A percentile compares a stretch with the other conserved stretches of the same genome.
Conservation (phyloP, 2,329 filamentous ascomycete species). For the Endoconidiophora polonica region DNA sequence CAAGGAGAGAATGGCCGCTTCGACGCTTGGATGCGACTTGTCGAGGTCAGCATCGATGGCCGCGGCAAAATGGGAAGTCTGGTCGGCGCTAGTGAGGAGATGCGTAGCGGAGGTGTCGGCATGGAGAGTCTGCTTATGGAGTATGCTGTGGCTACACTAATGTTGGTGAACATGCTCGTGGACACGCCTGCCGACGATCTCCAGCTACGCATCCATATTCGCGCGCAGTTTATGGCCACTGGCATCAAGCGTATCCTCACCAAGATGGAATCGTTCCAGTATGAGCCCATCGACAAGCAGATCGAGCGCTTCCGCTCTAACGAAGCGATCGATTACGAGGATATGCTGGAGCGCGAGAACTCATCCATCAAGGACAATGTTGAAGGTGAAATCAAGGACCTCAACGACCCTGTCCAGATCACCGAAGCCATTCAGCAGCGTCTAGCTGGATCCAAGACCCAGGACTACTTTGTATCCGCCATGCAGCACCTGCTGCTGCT, state of each 20-base stretch:
- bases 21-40: constrained; percentile 95
- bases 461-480: constrained; percentile 91
- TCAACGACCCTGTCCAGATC: constrained; percentile 85
- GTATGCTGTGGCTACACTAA: constrained; percentile 87
- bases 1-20: constrained; percentile 89
- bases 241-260: constrained; percentile 84
- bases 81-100: constrained; percentile 90
- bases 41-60: constrained; percentile 91
- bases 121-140: constrained; percentile 99
- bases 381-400: constrained; percentile 74
- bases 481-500: constrained; percentile 91
- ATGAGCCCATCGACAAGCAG: constrained; percentile 96
- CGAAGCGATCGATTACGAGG: constrained; percentile 95
- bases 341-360: constrained; percentile 80
- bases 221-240: constrained; percentile 89
- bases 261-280: constrained; percentile 98
- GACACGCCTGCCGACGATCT: constrained; percentile 81
- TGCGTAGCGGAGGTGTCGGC: constrained; percentile 86
- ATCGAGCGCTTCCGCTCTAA: constrained; percentile 85
- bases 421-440: constrained; percentile 82
- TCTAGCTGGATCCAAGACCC: constrained; percentile 65
- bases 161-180: constrained; percentile 91
- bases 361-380: constrained; percentile 79
- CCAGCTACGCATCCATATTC: constrained; percentile 80
- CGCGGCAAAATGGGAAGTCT: constrained; percentile 97